Conservation (phyloP, 148 eudicot species). For the Arbutus unedo region DNA sequence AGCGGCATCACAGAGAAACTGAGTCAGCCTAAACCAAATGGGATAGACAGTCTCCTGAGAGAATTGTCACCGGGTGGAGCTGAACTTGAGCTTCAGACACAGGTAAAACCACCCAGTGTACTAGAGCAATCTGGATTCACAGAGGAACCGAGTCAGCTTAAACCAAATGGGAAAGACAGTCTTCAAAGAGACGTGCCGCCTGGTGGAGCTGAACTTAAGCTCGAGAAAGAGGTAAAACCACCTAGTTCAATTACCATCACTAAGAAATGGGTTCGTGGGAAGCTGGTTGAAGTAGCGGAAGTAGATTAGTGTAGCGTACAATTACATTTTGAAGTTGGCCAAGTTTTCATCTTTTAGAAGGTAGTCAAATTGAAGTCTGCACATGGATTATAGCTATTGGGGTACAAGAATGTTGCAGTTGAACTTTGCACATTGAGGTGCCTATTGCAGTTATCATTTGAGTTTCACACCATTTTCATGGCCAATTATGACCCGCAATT, state of each 20-base stretch:
- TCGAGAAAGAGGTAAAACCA: slow-evolving; percentile 19
- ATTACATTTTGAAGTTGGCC: background rate
- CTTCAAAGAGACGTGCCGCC: slow-evolving; percentile 17
- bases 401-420: background rate
- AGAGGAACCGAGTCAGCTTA: slow-evolving; percentile 16
- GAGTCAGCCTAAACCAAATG: slow-evolving; percentile 30
- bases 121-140: slow-evolving; percentile 17
- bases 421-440: background rate
- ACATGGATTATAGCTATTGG: background rate
- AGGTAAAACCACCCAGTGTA: slow-evolving; percentile 16
- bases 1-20: slow-evolving; percentile 18
- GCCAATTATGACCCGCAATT: background rate
- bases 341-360: slow-evolving; percentile 3
- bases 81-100: slow-evolving; percentile 16
- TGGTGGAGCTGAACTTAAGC: slow-evolving; percentile 22
- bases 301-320: slow-evolving; percentile 23
- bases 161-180: slow-evolving; percentile 31
- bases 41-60: slow-evolving; percentile 23
- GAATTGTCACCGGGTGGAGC: slow-evolving; percentile 19
- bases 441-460: background rate
- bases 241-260: slow-evolving; percentile 20
- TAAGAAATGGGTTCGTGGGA: slow-evolving; percentile 89
- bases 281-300: slow-evolving; percentile 67
- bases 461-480: background rate
- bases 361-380: background rate